Evolutionary conservation across 352 stramenopile species (phyloP), one percentile per base, ranked within the genome.

Genomic region (Globisporangium splendens): DNA sequence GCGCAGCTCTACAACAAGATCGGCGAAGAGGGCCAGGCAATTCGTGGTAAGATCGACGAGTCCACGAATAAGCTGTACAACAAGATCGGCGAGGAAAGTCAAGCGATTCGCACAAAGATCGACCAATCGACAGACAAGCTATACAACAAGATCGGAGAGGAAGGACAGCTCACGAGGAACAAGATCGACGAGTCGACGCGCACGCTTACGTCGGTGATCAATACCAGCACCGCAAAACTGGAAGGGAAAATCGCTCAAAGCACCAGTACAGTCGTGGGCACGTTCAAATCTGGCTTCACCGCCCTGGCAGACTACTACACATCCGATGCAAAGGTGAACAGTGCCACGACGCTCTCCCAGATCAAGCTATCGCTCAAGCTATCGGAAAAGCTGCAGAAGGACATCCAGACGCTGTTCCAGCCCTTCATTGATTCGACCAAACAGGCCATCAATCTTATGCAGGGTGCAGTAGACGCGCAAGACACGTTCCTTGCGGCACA

Each of bases 121-220:
- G 41, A 65, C 46, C n/a, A 46, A 3, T 46, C 51, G 31, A 60
- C 59, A 14, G 44, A 56, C 14, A 55, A 53, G 46, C 46, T 65
- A 0, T 61, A 54, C 47, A 33, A 50, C 38, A 61, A 61, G 46
- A 61, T 65, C 31, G 52, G 46, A 15, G 42, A 65, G 4, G 51
- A 58, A 41, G 59, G 47, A 1, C 33, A 54, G 24, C 31, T 38
- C n/a, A 66, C 42, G 14, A 46, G 53, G 8, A 20, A 42, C 15
- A 47, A 57, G 24, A 57, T 61, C 22, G 48, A 56, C 38, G 7
- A 53, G 13, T 57, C 46, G 8, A 61, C 52, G 14, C 47, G 31
- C 6, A 1, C 42, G 47, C 42, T 66, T 0, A 66, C 46, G 17
- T 4, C 56, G 1, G 48, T 58, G 28, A 61, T 61, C 47, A 61